phyloP scores from a whole-genome alignment of 2,329 filamentous ascomycete genomes.

The Metarhizium anisopliae region DNA sequence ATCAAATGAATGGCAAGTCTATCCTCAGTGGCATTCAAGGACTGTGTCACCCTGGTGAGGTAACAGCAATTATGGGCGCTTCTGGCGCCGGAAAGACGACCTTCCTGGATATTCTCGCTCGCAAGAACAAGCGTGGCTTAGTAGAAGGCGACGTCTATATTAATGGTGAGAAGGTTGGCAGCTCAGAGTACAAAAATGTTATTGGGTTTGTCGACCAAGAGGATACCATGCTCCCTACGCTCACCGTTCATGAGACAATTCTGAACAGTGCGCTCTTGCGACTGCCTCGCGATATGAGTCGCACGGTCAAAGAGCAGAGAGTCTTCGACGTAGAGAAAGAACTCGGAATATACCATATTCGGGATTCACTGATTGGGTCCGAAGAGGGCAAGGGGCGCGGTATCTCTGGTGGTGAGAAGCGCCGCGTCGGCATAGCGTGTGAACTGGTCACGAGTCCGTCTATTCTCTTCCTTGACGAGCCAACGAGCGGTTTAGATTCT shows the following conservation, averaged over 20 bases:
- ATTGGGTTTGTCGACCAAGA: conserved; percentile 98
- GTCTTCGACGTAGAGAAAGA: conserved; percentile 93
- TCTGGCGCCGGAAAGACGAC: conserved; percentile 97
- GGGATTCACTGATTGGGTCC: conserved; percentile 89
- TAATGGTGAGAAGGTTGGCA: conserved; percentile 82
- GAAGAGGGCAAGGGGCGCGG: conserved; percentile 91
- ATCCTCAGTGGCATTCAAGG: conserved; percentile 77
- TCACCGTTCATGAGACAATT: conserved; percentile 97
- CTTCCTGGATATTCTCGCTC: conserved; percentile 88
- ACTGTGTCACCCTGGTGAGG: conserved; percentile 86
- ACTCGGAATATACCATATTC: conserved; percentile 88
- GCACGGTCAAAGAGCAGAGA: conserved; percentile 77
- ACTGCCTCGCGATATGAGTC: conserved; percentile 86
- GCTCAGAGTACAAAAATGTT: conserved; percentile 80
- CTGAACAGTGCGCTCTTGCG: conserved; percentile 86
- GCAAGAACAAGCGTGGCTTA: conserved; percentile 88
- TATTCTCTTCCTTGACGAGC: conserved; percentile 94
- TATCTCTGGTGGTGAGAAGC: conserved; percentile 94
- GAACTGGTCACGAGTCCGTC: conserved; percentile 96
- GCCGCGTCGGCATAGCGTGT: conserved; percentile 92
- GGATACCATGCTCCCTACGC: conserved; percentile 88
- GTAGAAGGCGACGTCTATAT: conserved; percentile 78
- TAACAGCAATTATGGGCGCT: conserved; percentile 96
- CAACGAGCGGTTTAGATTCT: conserved; percentile 89
- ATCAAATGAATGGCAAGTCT: conserved; percentile 76